A percentile compares a stretch with the other conserved stretches of the same genome.
phyloP scores from a whole-genome alignment of 2,329 filamentous ascomycete genomes.

The Epicoccum nigrum region DNA sequence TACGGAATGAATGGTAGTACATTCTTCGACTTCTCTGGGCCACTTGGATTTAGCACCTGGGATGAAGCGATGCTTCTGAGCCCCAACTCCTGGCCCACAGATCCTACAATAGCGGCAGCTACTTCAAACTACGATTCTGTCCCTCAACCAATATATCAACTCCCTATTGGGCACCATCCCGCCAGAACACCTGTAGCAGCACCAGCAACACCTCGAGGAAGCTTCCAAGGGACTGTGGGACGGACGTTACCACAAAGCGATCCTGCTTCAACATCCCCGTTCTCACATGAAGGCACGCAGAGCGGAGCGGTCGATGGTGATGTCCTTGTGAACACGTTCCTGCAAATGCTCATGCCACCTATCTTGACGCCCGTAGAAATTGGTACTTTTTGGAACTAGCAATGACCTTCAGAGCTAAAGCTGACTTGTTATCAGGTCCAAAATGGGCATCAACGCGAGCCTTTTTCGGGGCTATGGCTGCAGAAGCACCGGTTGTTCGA shows the following conservation, averaged over 20 bases:
- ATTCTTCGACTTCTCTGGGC: conserved; percentile 39
- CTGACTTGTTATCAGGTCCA: conserved; percentile 32
- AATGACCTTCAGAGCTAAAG: too few relatives aligned
- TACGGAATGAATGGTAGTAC: conserved; percentile 24
- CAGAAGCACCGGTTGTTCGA: conserved; percentile 54
- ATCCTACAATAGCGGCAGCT: conserved; percentile 21
- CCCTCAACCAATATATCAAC: conserved; percentile 30
- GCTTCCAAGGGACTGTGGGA: conserved; percentile 24
- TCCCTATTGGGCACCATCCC: conserved; percentile 24
- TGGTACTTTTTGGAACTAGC: conserved; percentile 28
- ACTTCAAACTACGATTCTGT: conserved; percentile 23
- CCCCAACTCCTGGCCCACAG: conserved; percentile 39
- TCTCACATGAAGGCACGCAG: conserved; percentile 34
- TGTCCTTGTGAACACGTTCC: conserved; percentile 57
- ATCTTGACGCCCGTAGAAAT: conserved; percentile 62
- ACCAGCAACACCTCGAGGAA: conserved; percentile 12
- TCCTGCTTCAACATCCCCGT: conserved; percentile 37
- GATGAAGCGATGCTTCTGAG: conserved; percentile 42
- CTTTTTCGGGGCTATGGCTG: conserved; percentile 56
- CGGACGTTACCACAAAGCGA: conserved; percentile 22
- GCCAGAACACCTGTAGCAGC: conserved; percentile 17
- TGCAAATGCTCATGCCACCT: conserved; percentile 57
- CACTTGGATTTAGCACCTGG: conserved; percentile 36
- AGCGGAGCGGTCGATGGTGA: conserved; percentile 39
- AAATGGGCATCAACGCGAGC: conserved; percentile 59